Evolutionary conservation across 352 stramenopile species (phyloP), one percentile per base, ranked within the genome.

Genomic region (Globisporangium spinosum): DNA sequence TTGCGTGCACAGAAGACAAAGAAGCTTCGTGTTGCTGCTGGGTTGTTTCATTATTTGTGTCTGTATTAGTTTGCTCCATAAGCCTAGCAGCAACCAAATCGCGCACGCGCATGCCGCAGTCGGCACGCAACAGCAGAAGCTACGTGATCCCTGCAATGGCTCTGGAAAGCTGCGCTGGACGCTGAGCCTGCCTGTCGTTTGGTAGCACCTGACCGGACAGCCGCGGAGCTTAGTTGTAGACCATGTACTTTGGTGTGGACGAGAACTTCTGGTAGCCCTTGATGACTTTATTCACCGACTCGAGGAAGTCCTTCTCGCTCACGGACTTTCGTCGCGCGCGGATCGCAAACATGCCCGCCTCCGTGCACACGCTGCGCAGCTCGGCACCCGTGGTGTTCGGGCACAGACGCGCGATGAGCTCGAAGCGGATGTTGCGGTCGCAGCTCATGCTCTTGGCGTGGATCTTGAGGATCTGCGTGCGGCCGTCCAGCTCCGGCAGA

Each of bases 231-330:
- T 97, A 98, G 74, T 98, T 98, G 85, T 98, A 98, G 61, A 98
- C 94, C 93, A 98, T 98, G 89, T 99, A 99, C 87, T 99, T 99
- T 34, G 98, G 98, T 71, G 98, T 99, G 43, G 97, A 98, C 71
- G 90, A 98, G 89, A 99, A 99, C 89, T 99, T 99, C 76, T 99
- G 98, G 91, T 99, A 99, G 68, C 97, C 97, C 88, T 99, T 99
- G 77, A 99, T 99, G 66, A 99, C 98, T 85, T 99, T 99, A 83
- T 99, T 99, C 65, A 99, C 98, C 62, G 96, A 98, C 69, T 99
- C 97, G 66, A 99, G 87, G 82, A 99, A 99, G 79, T 99, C 98
- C 76, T 99, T 99, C 76, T 99, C 97, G 69, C 89, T 98, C 62
- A 99, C 97, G 51, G 80, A 97, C 89, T 99, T 99, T 80, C 98